Evolutionary conservation across 805 yeast species (phyloP).

Genomic region (Cyberlindnera lachancei): DNA sequence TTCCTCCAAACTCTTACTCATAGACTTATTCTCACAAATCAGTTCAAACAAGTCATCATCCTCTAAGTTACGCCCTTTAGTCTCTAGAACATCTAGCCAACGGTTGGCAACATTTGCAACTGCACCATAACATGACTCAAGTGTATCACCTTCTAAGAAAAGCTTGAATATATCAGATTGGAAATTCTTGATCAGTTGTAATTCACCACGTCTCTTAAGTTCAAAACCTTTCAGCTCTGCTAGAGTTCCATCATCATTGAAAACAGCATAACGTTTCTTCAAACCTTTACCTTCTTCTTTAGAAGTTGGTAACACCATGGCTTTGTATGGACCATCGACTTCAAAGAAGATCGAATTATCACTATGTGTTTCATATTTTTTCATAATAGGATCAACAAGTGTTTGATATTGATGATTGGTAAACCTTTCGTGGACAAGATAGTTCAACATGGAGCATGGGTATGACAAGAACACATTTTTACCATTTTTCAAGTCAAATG

Average conservation of each 20-base stretch:
- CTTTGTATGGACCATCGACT: constrained; percentile 97
- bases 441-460: constrained; percentile 95
- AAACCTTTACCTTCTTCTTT: constrained; percentile 96
- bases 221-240: constrained; percentile 98
- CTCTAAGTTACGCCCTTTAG: constrained; percentile 78
- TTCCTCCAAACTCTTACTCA: constrained; percentile 87
- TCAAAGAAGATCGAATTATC: constrained; percentile 96
- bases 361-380: constrained; percentile 67
- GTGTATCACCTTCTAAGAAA: constrained; percentile 75
- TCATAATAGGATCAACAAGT: constrained; percentile 57
- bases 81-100: constrained; percentile 91
- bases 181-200: constrained; percentile 86
- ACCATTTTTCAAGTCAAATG: constrained; percentile 67
- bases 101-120: constrained; percentile 92
- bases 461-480: constrained; percentile 72
- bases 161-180: constrained; percentile 91
- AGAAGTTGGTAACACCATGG: constrained; percentile 95
- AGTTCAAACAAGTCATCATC: constrained; percentile 91
- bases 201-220: constrained; percentile 92
- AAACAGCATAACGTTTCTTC: constrained; percentile 95
- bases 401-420: constrained; percentile 95
- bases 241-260: constrained; percentile 85
- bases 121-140: constrained; percentile 76
- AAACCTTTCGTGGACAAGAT: constrained; percentile 81
- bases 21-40: constrained; percentile 92